Percentiles rank a stretch among this genome's conserved stretches.
These are phyloP conservation scores for Pseudotulostoma volvatum DNA, from an alignment of 495 filamentous ascomycete species.

Conservation along the genomic window DNA sequence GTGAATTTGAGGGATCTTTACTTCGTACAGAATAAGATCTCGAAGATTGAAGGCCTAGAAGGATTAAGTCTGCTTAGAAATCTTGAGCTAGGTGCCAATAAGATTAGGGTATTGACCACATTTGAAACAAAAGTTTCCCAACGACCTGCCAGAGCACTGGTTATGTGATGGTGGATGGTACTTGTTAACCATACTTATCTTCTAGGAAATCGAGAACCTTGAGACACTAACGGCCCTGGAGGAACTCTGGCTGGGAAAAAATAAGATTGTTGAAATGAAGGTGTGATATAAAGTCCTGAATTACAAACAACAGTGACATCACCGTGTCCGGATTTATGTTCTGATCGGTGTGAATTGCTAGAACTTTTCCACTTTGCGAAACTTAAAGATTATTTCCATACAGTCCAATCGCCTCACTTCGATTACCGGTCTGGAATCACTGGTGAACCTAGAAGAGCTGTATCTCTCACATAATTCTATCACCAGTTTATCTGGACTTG, in stretches of 20 bases:
- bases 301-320: neutral
- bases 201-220: conserved; percentile 73
- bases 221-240: conserved; percentile 58
- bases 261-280: conserved; percentile 81
- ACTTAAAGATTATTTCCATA: conserved; percentile 81
- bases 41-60: conserved; percentile 68
- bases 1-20: conserved; percentile 68
- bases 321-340: neutral
- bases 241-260: conserved; percentile 93
- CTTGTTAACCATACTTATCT: neutral
- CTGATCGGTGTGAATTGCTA: conserved; percentile 13
- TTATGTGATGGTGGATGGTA: neutral
- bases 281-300: conserved; percentile 16
- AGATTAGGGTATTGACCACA: conserved; percentile 55
- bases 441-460: conserved; percentile 77
- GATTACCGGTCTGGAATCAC: conserved; percentile 54
- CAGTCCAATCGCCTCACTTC: conserved; percentile 88
- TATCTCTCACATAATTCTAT: conserved; percentile 98
- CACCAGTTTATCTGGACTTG: conserved; percentile 57
- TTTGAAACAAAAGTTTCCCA: too few relatives aligned
- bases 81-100: conserved; percentile 81
- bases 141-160: neutral
- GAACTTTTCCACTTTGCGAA: conserved; percentile 51
- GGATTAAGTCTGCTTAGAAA: conserved; percentile 57
- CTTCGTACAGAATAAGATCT: conserved; percentile 91